Base-by-base conservation (phyloP, 345 rosid species). In the Salix suchowensis region DNA sequence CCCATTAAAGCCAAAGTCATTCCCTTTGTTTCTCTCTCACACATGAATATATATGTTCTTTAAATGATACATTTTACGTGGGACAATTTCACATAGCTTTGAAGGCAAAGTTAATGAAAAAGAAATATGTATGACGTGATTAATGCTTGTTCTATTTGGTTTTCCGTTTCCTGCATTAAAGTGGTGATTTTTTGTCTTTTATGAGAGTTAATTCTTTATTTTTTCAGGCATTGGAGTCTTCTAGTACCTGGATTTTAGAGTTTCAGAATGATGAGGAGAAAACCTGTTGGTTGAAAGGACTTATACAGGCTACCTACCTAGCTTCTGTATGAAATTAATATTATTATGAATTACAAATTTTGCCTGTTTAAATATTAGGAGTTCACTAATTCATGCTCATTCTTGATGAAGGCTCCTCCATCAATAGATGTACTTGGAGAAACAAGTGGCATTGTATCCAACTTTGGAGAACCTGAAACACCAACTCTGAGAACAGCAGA, bases 191-290 rank as follows among this genome's bases (percentile, higher is more conserved):
- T 16, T 21, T 28, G 6, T 39, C 32, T 42, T 70, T 21, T 34
- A 4, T 14, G 32, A 42, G 4, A 39, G 10, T 40, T 60, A 19
- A 55, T 61, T 7, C 1, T 36, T n/a, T 77, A 42, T 18, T 34
- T 69, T 67, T 78, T 16, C 87, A 96, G 99, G 98, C 95, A 54
- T 78, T 96, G 86, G 99, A 96, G 86, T 87, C 92, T 66, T 91
- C 98, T 79, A 88, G 90, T 82, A 96, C 97, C 73, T 93, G 95
- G 98, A 88, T 96, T 70, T 85, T 96, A 74, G 97, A 90, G 81
- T 92, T 93, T 84, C 87, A 73, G 68, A 83, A 86, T 67, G 91
- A 84, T 82, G 92, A 89, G 80, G 94, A 91, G 72, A 96, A 94
- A 86, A 81, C 82, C 26, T 84, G 86, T 75, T 96, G 99, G 99